phyloP scores from a whole-genome alignment of 1,284 basidiomycete species.

The Cryptococcus sp. region DNA sequence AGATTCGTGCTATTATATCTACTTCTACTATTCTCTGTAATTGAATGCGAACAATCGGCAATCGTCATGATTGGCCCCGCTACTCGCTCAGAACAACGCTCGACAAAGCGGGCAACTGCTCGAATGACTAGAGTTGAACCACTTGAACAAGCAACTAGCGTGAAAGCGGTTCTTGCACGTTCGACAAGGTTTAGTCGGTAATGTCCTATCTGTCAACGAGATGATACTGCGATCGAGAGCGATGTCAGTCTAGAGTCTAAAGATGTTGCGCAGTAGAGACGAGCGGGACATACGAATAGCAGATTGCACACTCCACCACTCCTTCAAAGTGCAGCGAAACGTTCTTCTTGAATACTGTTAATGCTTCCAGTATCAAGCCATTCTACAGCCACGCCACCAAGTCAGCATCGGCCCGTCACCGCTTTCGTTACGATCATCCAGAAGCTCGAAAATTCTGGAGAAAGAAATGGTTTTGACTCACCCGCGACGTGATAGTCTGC shows the following conservation, averaged over 20 bases:
- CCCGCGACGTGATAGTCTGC: constrained; percentile 84
- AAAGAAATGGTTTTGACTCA: constrained; percentile 53
- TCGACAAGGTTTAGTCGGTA: constrained; percentile 90
- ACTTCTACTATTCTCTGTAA: too few relatives aligned
- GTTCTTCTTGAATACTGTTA: constrained; percentile 94
- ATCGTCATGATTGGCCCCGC: too few relatives aligned
- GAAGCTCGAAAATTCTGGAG: too few relatives aligned
- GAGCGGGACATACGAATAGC: constrained; percentile 71
- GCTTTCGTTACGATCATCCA: background rate
- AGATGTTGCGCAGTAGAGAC: too few relatives aligned
- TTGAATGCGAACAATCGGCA: too few relatives aligned
- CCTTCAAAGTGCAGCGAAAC: constrained; percentile 89
- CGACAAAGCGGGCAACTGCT: constrained; percentile 91
- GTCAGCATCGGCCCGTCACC: constrained; percentile 1
- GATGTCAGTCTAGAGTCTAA: background rate
- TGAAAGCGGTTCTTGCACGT: constrained; percentile 97
- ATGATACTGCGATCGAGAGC: constrained; percentile 71
- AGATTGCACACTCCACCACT: constrained; percentile 90
- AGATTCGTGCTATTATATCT: too few relatives aligned
- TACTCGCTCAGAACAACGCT: constrained; percentile 52
- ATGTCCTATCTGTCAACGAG: constrained; percentile 79
- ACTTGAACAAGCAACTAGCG: constrained; percentile 89
- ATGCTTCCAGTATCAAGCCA: constrained; percentile 84
- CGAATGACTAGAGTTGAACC: constrained; percentile 84
- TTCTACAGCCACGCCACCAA: constrained; percentile 61